Conservation (phyloP, 257 asterid species). For the Penstemon barbatus region DNA sequence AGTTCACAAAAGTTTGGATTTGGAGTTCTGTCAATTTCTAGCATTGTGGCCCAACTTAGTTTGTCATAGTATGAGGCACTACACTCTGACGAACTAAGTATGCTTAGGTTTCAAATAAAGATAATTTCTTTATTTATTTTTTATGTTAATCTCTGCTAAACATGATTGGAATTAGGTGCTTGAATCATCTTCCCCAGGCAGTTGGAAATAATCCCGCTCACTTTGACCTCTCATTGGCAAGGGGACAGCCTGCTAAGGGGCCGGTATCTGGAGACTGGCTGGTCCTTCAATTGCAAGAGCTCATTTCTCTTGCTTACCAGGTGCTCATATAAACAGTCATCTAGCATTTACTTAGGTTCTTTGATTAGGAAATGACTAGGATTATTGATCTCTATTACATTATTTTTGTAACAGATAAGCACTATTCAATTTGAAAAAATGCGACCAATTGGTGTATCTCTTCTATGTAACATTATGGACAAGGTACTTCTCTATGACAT, state of each 20-base stretch:
- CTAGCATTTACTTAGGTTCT: conserved; percentile 22
- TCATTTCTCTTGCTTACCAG: conserved; percentile 98
- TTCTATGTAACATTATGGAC: conserved; percentile 83
- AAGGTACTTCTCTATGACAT: conserved; percentile 56
- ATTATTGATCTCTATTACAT: conserved; percentile 27
- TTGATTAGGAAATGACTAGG: conserved; percentile 11
- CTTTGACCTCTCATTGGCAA: conserved; percentile 83
- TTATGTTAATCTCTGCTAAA: conserved; percentile 26
- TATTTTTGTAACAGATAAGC: conserved; percentile 67
- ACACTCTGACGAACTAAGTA: conserved; percentile 13
- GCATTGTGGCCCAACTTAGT: conserved; percentile 15
- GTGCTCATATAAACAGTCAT: conserved; percentile 40
- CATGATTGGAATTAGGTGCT: conserved; percentile 63
- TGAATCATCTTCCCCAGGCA: conserved; percentile 90
- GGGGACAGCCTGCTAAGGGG: conserved; percentile 48
- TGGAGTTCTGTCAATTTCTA: conserved; percentile 23
- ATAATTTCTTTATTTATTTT: conserved; percentile 7
- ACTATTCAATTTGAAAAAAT: conserved; percentile 95
- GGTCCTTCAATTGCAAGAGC: conserved; percentile 91
- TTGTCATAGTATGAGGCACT: conserved; percentile 15
- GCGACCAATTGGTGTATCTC: conserved; percentile 86
- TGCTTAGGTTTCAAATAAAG: conserved; percentile 14
- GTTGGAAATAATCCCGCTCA: conserved; percentile 89
- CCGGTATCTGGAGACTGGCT: conserved; percentile 71
- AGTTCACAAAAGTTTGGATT: conserved; percentile 4